phyloP scores from a whole-genome alignment of 768 basidiomycete genomes.

The Xerocomus brunneocitrinus region DNA sequence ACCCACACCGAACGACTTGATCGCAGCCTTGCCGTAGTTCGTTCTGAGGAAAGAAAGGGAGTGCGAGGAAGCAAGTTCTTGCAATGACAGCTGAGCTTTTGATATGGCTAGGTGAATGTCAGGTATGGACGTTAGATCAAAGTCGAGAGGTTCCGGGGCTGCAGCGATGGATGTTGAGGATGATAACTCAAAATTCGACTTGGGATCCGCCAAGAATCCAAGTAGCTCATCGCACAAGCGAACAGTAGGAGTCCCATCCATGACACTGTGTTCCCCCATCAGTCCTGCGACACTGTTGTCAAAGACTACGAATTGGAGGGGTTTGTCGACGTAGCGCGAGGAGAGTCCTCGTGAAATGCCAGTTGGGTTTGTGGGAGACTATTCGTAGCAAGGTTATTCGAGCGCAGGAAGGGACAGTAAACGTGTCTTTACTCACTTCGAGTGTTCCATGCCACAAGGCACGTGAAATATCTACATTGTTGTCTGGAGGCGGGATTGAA shows the following conservation, averaged over 20 bases:
- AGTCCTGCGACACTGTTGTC: slow-evolving; percentile 79
- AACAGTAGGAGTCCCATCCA: slow-evolving; percentile 84
- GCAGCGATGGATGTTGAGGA: slow-evolving; percentile 11
- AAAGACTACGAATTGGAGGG: slow-evolving; percentile 79
- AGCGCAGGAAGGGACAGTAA: neutral
- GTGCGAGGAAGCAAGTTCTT: slow-evolving; percentile 59
- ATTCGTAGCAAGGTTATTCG: neutral
- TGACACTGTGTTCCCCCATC: slow-evolving; percentile 90
- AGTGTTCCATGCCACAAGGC: slow-evolving; percentile 79
- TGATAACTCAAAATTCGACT: slow-evolving; percentile 59
- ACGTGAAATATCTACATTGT: slow-evolving; percentile 57
- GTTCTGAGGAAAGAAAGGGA: slow-evolving; percentile 60
- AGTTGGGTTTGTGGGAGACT: slow-evolving; percentile 24
- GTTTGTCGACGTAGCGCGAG: slow-evolving; percentile 89
- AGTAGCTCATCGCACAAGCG: slow-evolving; percentile 70
- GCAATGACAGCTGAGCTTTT: slow-evolving; percentile 50
- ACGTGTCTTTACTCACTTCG: slow-evolving; percentile 26
- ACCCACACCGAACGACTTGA: slow-evolving; percentile 84
- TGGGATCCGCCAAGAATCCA: slow-evolving; percentile 49
- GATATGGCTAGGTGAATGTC: slow-evolving; percentile 43
- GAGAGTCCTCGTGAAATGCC: slow-evolving; percentile 45
- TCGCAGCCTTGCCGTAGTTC: slow-evolving; percentile 76
- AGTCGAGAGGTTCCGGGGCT: slow-evolving; percentile 55
- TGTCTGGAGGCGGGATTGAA: slow-evolving; percentile 40
- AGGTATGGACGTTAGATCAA: slow-evolving; percentile 47